phyloP scores from a whole-genome alignment of 352 stramenopile genomes.

The Discostella stelligera region DNA sequence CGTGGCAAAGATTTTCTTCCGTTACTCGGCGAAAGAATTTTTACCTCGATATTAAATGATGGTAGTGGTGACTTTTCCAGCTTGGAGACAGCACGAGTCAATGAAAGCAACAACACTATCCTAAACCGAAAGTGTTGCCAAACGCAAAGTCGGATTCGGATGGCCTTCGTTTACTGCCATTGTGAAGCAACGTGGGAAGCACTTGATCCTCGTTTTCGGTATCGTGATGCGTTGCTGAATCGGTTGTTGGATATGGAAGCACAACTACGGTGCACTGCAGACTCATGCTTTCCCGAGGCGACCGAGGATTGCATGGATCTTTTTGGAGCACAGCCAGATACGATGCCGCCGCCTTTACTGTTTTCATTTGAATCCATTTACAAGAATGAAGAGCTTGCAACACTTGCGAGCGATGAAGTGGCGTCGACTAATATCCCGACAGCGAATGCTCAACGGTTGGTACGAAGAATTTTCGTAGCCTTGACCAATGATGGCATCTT shows the following conservation, averaged over 20 bases:
- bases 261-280: conserved; percentile 12
- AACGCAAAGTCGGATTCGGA: conserved; percentile 33
- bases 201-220: conserved; percentile 61
- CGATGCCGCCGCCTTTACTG: conserved; percentile 32
- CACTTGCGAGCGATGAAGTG: conserved; percentile 32
- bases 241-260: conserved; percentile 58
- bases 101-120: conserved; percentile 14
- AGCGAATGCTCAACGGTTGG: conserved; percentile 41
- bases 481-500: conserved; percentile 75
- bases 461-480: conserved; percentile 60
- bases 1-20: conserved; percentile 43
- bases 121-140: conserved; percentile 54
- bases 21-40: conserved; percentile 31
- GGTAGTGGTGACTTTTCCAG: conserved; percentile 7
- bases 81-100: conserved; percentile 3
- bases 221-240: conserved; percentile 67
- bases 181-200: conserved; percentile 66
- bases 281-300: conserved; percentile 19
- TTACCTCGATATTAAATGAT: conserved; percentile 16
- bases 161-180: conserved; percentile 68
- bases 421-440: conserved; percentile 32
- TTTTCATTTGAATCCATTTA: conserved; percentile 46
- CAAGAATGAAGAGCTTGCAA: conserved; percentile 33
- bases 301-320: conserved; percentile 37
- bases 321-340: conserved; percentile 17